These are phyloP conservation scores for Triticum dicoccoides DNA, from an alignment of 176 grass and related monocot species.

Conservation along the genomic window DNA sequence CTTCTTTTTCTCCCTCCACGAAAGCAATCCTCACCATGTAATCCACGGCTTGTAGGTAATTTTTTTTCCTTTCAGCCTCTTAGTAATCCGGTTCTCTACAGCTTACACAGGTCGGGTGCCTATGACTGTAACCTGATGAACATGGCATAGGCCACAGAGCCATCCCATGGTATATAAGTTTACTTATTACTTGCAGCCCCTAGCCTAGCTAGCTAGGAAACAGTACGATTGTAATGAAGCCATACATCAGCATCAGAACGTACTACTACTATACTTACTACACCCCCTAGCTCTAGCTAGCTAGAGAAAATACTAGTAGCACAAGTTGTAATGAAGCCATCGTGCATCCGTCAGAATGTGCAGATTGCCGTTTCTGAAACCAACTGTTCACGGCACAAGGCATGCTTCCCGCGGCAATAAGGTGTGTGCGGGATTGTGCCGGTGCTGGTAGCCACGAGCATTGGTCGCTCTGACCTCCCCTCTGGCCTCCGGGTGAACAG, in stretches of 20 bases:
- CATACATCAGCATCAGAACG: neutral
- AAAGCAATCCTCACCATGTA: conserved; percentile 26
- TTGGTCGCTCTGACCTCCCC: conserved; percentile 6
- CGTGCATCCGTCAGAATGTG: neutral
- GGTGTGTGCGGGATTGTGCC: neutral
- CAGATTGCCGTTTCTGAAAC: conserved; percentile 5
- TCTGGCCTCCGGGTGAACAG: conserved; percentile 2
- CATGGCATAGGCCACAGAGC: conserved; percentile 7
- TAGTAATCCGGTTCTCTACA: neutral
- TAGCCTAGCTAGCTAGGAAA: conserved; percentile 5
- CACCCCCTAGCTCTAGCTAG: neutral
- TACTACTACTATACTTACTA: neutral
- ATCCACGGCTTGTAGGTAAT: conserved; percentile 23
- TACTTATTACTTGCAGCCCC: conserved; percentile 20
- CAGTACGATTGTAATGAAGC: neutral
- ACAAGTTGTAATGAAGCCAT: neutral
- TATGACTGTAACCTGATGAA: conserved; percentile 37
- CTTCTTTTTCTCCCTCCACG: neutral
- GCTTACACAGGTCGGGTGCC: neutral
- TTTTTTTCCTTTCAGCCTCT: neutral
- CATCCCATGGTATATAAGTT: neutral
- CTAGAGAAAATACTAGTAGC: neutral
- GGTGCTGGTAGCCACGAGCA: neutral
- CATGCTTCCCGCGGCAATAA: neutral
- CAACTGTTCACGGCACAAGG: neutral